Conservation (phyloP, 169 alveolate genomes). For the Cryptosporidium xiaoi region DNA sequence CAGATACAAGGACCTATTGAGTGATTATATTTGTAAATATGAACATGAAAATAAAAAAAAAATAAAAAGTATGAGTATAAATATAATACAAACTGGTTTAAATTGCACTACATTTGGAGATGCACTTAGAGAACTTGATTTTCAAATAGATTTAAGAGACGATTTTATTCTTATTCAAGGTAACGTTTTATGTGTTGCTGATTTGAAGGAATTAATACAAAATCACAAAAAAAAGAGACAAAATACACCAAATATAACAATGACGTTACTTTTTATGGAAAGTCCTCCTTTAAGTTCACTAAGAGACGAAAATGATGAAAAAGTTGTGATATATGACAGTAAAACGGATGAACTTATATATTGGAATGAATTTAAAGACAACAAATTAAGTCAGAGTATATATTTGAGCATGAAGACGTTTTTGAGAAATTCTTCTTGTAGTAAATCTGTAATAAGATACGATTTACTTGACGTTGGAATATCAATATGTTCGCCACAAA, state of each 20-base stretch:
- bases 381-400: not conserved
- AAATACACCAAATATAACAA: constrained; percentile 17
- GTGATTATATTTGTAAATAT: not conserved
- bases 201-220: constrained; percentile 28
- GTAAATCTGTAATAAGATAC: constrained; percentile 30
- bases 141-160: constrained; percentile 61
- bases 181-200: constrained; percentile 40
- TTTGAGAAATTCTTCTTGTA: constrained; percentile 23
- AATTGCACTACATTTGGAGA: constrained; percentile 55
- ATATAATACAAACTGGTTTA: constrained; percentile 22
- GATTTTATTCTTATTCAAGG: constrained; percentile 59
- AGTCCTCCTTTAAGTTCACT: constrained; percentile 65
- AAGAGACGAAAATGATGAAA: constrained; percentile 27
- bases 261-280: constrained; percentile 58
- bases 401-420: constrained; percentile 11
- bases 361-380: constrained; percentile 36
- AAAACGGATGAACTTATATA: constrained; percentile 26
- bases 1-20: constrained; percentile 14
- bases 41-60: not conserved
- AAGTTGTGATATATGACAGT: constrained; percentile 34
- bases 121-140: constrained; percentile 55
- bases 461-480: constrained; percentile 60
- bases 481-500: constrained; percentile 58
- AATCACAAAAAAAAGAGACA: constrained; percentile 32
- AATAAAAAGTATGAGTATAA: not conserved